A percentile compares a stretch with the other conserved stretches of the same genome.
Conservation (phyloP, 176 grass and related monocot species). For the Paspalum notatum region DNA sequence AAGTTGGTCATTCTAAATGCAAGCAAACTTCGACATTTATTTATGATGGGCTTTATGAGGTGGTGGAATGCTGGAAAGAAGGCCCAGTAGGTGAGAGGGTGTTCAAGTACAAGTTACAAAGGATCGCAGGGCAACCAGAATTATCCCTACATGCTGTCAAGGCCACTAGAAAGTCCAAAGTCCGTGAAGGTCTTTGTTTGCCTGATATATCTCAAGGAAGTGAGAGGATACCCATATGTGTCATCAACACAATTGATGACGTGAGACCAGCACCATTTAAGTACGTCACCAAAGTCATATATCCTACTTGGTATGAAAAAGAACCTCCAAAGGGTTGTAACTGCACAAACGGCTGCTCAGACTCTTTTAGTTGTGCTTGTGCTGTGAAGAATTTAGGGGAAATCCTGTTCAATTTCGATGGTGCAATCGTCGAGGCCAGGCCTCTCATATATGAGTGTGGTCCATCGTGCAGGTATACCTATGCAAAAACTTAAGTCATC, state of each 20-base stretch:
- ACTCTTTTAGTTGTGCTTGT: slow-evolving; percentile 67
- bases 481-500: not conserved
- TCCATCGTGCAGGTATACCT: slow-evolving; percentile 52
- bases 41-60: slow-evolving; percentile 73
- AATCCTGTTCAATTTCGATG: slow-evolving; percentile 69
- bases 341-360: slow-evolving; percentile 54
- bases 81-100: slow-evolving; percentile 43
- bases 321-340: slow-evolving; percentile 58
- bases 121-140: slow-evolving; percentile 62
- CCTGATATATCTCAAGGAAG: slow-evolving; percentile 68
- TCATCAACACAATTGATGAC: slow-evolving; percentile 62
- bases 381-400: slow-evolving; percentile 78
- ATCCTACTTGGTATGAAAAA: slow-evolving; percentile 49
- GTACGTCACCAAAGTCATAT: slow-evolving; percentile 66
- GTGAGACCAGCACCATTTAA: slow-evolving; percentile 53
- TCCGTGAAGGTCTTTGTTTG: slow-evolving; percentile 63
- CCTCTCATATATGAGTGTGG: slow-evolving; percentile 73
- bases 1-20: slow-evolving; percentile 39
- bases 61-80: slow-evolving; percentile 61
- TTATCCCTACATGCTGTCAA: slow-evolving; percentile 61
- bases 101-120: slow-evolving; percentile 61
- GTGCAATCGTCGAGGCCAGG: slow-evolving; percentile 67
- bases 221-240: slow-evolving; percentile 67
- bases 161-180: slow-evolving; percentile 57
- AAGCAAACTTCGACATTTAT: slow-evolving; percentile 60